Conservation (phyloP, 179 eudicot species). For the Kewa caespitosa region DNA sequence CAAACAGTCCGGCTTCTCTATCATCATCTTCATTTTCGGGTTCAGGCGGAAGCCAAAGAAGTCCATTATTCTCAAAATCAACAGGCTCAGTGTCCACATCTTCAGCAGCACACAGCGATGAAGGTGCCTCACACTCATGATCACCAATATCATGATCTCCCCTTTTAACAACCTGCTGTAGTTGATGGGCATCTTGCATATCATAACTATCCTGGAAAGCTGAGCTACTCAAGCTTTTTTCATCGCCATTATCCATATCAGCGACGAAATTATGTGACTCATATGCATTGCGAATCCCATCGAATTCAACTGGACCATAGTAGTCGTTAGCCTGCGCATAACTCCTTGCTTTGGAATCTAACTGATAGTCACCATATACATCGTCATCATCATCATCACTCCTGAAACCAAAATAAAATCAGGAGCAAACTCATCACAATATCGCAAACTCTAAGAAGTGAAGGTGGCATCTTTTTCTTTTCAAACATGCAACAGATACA, state of each 20-base stretch:
- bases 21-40: constrained; percentile 97
- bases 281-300: constrained; percentile 44
- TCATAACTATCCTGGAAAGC: constrained; percentile 46
- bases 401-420: constrained; percentile 40
- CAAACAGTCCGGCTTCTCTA: constrained; percentile 53
- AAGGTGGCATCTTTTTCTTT: not conserved
- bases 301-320: constrained; percentile 45
- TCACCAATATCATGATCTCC: constrained; percentile 54
- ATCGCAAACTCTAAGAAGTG: not conserved
- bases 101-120: constrained; percentile 57
- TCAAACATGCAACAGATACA: not conserved
- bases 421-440: constrained; percentile 16
- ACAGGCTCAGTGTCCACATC: constrained; percentile 72
- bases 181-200: constrained; percentile 38
- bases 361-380: constrained; percentile 47
- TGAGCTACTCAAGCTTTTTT: constrained; percentile 44
- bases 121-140: constrained; percentile 72
- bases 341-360: constrained; percentile 39
- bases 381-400: constrained; percentile 64
- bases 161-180: constrained; percentile 40
- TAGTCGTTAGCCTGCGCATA: constrained; percentile 48
- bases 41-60: constrained; percentile 97
- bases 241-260: constrained; percentile 51
- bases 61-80: constrained; percentile 90
- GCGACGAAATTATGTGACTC: constrained; percentile 46